These are phyloP conservation scores for Physcomitrellopsis africana DNA, from an alignment of 225 moss, liverwort and hornwort species.

Conservation along the genomic window DNA sequence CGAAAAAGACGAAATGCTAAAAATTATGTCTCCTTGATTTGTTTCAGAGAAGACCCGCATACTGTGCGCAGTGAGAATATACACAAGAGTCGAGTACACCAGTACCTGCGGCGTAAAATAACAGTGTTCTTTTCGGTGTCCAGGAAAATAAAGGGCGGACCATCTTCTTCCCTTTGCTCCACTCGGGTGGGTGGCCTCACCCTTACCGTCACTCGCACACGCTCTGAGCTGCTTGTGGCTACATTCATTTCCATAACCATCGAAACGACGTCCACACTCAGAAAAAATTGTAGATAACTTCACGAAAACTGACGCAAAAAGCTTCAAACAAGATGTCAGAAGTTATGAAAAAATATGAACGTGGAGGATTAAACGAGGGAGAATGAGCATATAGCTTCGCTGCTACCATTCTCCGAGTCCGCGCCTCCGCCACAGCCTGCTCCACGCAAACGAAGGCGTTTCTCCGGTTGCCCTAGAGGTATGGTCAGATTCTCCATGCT, in stretches of 20 bases:
- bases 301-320: no score
- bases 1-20: no score
- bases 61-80: background rate
- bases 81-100: background rate
- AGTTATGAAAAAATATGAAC: background rate
- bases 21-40: background rate
- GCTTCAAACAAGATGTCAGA: no score
- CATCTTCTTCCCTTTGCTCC: conserved; percentile 74
- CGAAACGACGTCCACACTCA: background rate
- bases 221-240: conserved; percentile 45
- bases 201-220: conserved; percentile 82
- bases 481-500: conserved; percentile 25
- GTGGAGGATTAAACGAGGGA: background rate
- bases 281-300: no score
- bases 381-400: background rate
- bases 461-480: conserved; percentile 12
- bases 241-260: background rate
- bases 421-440: background rate
- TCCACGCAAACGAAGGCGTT: conserved; percentile 30
- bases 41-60: background rate
- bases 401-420: conserved; percentile 32
- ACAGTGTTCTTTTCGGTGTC: conserved; percentile 81
- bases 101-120: conserved; percentile 79
- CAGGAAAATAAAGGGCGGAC: conserved; percentile 75
- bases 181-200: conserved; percentile 69